Evolutionary conservation across 2,329 filamentous ascomycete genomes (phyloP).

Genomic region (Zymoseptoria ardabiliae): DNA sequence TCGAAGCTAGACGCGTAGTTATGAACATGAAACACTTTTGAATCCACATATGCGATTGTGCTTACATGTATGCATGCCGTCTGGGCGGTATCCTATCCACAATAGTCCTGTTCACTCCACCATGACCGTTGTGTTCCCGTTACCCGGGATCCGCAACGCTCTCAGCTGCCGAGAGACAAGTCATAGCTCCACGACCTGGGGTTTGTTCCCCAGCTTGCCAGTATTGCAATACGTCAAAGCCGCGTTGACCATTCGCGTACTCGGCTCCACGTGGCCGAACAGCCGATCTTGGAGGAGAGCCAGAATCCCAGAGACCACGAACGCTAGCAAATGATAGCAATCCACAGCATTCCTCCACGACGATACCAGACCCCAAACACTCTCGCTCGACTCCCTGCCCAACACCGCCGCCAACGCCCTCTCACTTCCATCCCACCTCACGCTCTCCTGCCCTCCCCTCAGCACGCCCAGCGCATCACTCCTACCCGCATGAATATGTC

Average conservation of each 20-base stretch:
- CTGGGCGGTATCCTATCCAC: too few species aligned
- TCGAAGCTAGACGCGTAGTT: too few species aligned
- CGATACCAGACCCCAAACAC: constrained; percentile 24
- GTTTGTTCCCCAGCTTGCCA: constrained; percentile 41
- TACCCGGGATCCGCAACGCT: background rate
- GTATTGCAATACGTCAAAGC: constrained; percentile 46
- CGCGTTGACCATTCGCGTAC: constrained; percentile 54
- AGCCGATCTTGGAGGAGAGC: constrained; percentile 49
- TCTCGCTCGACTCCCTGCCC: constrained; percentile 28
- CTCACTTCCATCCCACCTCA: constrained; percentile 71
- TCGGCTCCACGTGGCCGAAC: constrained; percentile 26
- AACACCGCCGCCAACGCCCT: constrained; percentile 61
- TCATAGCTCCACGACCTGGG: constrained; percentile 32
- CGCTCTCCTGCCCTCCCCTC: constrained; percentile 55
- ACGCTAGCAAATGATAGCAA: constrained; percentile 50
- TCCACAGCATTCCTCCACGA: constrained; percentile 33
- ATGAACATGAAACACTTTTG: too few species aligned
- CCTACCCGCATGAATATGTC: constrained; percentile 67
- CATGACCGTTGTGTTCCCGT: too few species aligned
- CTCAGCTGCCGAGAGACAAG: background rate
- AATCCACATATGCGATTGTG: too few species aligned
- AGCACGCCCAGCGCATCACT: constrained; percentile 20
- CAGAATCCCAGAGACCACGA: constrained; percentile 1
- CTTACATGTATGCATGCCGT: too few species aligned
- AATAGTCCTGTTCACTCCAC: too few species aligned